These are phyloP conservation scores for Fusarium pilosicola DNA, from an alignment of 2,329 filamentous ascomycete species.

Conservation along the genomic window DNA sequence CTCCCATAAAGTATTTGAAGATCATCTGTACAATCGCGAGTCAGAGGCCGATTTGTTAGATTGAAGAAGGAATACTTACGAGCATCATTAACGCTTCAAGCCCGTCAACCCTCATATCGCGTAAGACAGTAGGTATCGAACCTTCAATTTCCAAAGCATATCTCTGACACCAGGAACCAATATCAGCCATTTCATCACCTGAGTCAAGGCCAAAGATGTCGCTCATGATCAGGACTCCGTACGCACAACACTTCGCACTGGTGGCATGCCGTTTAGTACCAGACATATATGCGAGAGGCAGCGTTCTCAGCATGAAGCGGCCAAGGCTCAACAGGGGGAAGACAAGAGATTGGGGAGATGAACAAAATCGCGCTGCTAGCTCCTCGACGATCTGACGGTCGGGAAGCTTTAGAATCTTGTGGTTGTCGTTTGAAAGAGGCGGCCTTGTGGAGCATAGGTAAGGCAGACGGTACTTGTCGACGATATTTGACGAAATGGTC, in stretches of 20 bases:
- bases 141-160: not conserved
- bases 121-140: rapidly evolving
- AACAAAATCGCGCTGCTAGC: not conserved
- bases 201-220: not conserved
- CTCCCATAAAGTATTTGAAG: conserved; percentile 1
- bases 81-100: not conserved
- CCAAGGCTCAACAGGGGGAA: not conserved
- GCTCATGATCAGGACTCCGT: not conserved
- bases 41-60: rapidly evolving
- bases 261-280: rapidly evolving
- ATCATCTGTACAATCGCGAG: rapidly evolving
- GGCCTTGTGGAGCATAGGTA: rapidly evolving
- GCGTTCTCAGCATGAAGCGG: rapidly evolving
- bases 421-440: not conserved
- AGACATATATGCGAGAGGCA: not conserved
- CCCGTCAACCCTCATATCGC: not conserved
- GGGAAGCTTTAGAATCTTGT: not conserved
- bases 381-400: not conserved
- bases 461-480: not conserved
- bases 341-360: not conserved
- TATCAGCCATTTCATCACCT: not conserved
- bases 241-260: not conserved
- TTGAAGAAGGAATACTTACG: not conserved
- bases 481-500: not conserved
- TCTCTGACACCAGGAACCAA: not conserved